Percentiles rank a stretch among this genome's conserved stretches.
phyloP scores from a whole-genome alignment of 192 early-diverging fungal species.

The Backusella psychrophila region DNA sequence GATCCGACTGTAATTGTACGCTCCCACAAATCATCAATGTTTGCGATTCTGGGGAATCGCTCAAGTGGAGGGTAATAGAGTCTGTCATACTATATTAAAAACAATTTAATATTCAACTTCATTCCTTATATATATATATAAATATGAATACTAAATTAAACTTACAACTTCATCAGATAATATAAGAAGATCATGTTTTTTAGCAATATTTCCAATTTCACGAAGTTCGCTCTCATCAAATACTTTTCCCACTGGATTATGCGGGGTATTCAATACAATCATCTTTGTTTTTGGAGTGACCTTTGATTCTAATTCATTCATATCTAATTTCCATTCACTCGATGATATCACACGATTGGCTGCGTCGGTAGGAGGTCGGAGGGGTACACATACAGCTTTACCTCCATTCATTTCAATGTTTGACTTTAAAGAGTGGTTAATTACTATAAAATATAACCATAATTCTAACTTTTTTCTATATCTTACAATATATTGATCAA shows the following conservation, averaged over 20 bases:
- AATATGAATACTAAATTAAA: not conserved
- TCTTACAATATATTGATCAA: slow-evolving; percentile 87
- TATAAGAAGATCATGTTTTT: slow-evolving; percentile 81
- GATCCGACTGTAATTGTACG: slow-evolving; percentile 90
- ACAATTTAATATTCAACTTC: not conserved
- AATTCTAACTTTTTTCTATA: not conserved
- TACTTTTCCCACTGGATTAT: slow-evolving; percentile 92
- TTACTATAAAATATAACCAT: not conserved
- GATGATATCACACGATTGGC: slow-evolving; percentile 57
- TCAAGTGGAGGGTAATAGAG: slow-evolving; percentile 70
- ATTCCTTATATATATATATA: not conserved
- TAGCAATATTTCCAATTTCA: slow-evolving; percentile 73
- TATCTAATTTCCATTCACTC: slow-evolving; percentile 86
- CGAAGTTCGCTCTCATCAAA: slow-evolving; percentile 72
- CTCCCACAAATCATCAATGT: slow-evolving; percentile 85
- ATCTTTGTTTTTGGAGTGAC: slow-evolving; percentile 80
- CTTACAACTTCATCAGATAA: slow-evolving; percentile 88
- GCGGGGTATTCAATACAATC: slow-evolving; percentile 92
- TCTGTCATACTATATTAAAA: slow-evolving; percentile 68
- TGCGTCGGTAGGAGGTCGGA: slow-evolving; percentile 55
- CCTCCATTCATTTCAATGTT: slow-evolving; percentile 88
- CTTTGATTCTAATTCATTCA: slow-evolving; percentile 71
- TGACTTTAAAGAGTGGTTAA: slow-evolving; percentile 34
- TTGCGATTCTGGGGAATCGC: slow-evolving; percentile 74
- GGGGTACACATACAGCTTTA: slow-evolving; percentile 74